phyloP scores from a whole-genome alignment of 345 rosid species.

The Brassica carinata region DNA sequence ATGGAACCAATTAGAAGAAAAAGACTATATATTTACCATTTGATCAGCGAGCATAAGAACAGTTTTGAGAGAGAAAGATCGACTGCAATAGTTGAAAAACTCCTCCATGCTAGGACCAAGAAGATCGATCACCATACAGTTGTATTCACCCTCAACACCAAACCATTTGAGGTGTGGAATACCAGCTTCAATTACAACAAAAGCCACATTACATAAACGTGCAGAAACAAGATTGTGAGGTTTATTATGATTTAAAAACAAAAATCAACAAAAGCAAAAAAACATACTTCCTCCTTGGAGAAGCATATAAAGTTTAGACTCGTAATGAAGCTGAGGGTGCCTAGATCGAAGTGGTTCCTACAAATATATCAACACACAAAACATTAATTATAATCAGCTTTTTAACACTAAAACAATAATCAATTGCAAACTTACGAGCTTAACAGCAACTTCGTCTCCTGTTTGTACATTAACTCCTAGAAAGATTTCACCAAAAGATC shows the following conservation, averaged over 20 bases:
- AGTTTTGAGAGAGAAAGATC: constrained; percentile 73
- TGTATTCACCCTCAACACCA: constrained; percentile 81
- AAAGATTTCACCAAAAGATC: constrained; percentile 91
- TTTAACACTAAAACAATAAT: neutral
- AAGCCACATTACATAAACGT: neutral
- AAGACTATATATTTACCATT: constrained; percentile 48
- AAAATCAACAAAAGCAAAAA: constrained; percentile 9
- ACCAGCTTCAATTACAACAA: constrained; percentile 53
- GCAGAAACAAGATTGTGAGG: neutral
- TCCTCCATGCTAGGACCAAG: constrained; percentile 93
- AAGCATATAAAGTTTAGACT: constrained; percentile 83
- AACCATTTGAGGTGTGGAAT: constrained; percentile 93
- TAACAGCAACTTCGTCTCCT: constrained; percentile 94
- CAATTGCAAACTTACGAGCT: constrained; percentile 55
- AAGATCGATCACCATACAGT: constrained; percentile 90
- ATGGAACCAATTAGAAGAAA: neutral
- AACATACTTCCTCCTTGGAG: constrained; percentile 95
- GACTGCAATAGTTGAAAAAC: constrained; percentile 78
- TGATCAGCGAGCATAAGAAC: constrained; percentile 95
- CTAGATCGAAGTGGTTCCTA: constrained; percentile 84
- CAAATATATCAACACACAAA: constrained; percentile 11
- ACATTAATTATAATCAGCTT: neutral
- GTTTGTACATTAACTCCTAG: constrained; percentile 85
- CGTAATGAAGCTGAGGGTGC: constrained; percentile 91
- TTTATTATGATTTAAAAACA: no score